These are phyloP conservation scores for Abrus precatorius DNA, from an alignment of 306 rosid species.

Conservation along the genomic window DNA sequence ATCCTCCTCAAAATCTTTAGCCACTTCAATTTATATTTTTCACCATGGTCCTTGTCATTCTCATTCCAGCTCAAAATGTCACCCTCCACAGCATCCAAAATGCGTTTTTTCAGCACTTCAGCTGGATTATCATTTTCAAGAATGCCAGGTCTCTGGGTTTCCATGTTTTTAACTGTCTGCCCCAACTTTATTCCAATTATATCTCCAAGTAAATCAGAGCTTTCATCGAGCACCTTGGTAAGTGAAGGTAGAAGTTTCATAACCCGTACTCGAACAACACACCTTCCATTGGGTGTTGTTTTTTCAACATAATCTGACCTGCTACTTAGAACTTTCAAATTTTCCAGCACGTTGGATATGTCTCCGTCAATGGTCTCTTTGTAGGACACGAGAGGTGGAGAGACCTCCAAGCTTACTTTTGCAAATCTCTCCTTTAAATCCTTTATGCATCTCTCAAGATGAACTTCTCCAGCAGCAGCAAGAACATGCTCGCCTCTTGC, in stretches of 20 bases:
- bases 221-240: slow-evolving; percentile 83
- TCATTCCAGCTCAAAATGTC: slow-evolving; percentile 62
- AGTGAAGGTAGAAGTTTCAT: slow-evolving; percentile 78
- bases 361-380: slow-evolving; percentile 90
- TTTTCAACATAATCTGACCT: slow-evolving; percentile 75
- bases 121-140: slow-evolving; percentile 58
- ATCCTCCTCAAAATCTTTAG: slow-evolving; percentile 75
- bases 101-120: slow-evolving; percentile 66
- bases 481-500: slow-evolving; percentile 87
- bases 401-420: slow-evolving; percentile 78
- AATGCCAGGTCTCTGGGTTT: slow-evolving; percentile 55
- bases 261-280: slow-evolving; percentile 76
- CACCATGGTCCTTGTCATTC: slow-evolving; percentile 66
- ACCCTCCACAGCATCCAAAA: slow-evolving; percentile 73
- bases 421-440: slow-evolving; percentile 95
- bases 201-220: slow-evolving; percentile 70
- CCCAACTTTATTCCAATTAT: slow-evolving; percentile 66
- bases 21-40: slow-evolving; percentile 75
- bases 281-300: slow-evolving; percentile 80
- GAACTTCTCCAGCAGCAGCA: slow-evolving; percentile 95
- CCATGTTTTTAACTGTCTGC: slow-evolving; percentile 58
- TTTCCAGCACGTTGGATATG: slow-evolving; percentile 61
- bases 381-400: slow-evolving; percentile 87
- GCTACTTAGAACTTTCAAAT: slow-evolving; percentile 60
- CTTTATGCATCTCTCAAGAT: slow-evolving; percentile 90